These are phyloP conservation scores for Ustilago esculenta DNA, from an alignment of 1,284 basidiomycete genomes.

Conservation along the genomic window DNA sequence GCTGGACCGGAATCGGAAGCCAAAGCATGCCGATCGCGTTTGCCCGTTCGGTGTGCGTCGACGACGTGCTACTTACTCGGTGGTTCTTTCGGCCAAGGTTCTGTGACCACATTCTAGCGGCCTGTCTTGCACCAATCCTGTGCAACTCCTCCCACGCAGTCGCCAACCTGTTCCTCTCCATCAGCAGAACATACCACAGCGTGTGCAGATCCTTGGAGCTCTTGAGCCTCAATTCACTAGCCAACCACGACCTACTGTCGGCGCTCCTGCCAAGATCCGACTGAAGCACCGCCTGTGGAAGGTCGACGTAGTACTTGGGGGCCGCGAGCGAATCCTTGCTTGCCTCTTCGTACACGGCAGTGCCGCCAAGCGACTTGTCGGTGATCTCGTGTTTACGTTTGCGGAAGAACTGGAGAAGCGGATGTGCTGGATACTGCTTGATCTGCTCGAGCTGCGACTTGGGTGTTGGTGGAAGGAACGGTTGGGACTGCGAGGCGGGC, in stretches of 20 bases:
- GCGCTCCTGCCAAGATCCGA: conserved; percentile 42
- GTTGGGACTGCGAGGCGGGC: conserved; percentile 44
- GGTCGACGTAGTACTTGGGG: conserved; percentile 23
- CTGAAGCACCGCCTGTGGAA: conserved; percentile 50
- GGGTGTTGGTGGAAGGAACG: conserved; percentile 12
- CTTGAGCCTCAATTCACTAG: conserved; percentile 61
- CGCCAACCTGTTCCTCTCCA: conserved; percentile 61
- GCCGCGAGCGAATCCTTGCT: conserved; percentile 24
- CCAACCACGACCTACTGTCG: conserved; percentile 54
- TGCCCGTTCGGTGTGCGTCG: no score
- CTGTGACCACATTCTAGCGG: conserved; percentile 49
- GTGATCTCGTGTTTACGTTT: conserved; percentile 30
- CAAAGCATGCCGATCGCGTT: no score
- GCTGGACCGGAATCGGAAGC: background rate
- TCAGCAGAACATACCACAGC: conserved; percentile 64
- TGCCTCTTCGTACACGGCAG: conserved; percentile 17
- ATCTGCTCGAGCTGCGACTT: conserved; percentile 40
- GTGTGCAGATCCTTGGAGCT: conserved; percentile 62
- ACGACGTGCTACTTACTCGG: conserved; percentile 51
- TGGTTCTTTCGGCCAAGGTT: conserved; percentile 56
- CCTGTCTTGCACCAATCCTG: conserved; percentile 45
- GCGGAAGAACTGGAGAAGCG: conserved; percentile 62
- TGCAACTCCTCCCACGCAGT: conserved; percentile 60
- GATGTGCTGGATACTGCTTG: conserved; percentile 59
- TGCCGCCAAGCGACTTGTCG: conserved; percentile 28